Percentiles rank a stretch among this genome's conserved stretches.
Evolutionary conservation across 139 green algal species (phyloP).

Genomic region (Spirogloea muscicola): DNA sequence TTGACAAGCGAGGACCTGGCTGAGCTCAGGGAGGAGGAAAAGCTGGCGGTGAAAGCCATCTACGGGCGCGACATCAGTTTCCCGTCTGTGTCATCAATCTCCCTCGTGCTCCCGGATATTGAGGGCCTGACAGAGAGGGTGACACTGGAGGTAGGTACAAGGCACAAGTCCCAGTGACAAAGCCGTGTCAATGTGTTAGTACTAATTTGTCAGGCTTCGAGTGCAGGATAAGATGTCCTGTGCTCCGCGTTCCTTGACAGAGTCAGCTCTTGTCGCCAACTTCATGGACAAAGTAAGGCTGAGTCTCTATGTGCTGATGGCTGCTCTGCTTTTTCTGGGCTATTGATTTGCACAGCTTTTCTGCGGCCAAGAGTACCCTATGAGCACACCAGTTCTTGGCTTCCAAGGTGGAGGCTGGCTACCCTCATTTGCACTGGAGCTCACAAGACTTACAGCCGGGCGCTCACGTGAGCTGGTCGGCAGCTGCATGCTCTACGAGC

Average conservation of each 20-base stretch:
- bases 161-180: too few relatives aligned
- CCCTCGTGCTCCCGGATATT: not conserved
- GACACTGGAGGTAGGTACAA: not conserved
- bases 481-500: conserved; percentile 20
- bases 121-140: not conserved
- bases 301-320: too few relatives aligned
- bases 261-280: too few relatives aligned
- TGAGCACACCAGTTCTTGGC: too few relatives aligned
- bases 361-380: too few relatives aligned
- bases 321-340: too few relatives aligned
- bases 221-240: too few relatives aligned
- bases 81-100: not conserved
- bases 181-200: too few relatives aligned
- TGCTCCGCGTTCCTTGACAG: too few relatives aligned
- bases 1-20: conserved; percentile 28
- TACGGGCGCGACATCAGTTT: conserved; percentile 14
- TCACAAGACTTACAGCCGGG: not conserved
- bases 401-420: not conserved
- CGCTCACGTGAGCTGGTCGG: not conserved
- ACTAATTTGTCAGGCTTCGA: too few relatives aligned
- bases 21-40: conserved; percentile 22
- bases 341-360: too few relatives aligned
- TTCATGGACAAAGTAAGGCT: too few relatives aligned
- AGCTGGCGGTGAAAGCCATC: conserved; percentile 28
- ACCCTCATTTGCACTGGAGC: not conserved